Evolutionary conservation across 2,329 filamentous ascomycete genomes (phyloP).

Genomic region (Nannizziopsis barbatae): DNA sequence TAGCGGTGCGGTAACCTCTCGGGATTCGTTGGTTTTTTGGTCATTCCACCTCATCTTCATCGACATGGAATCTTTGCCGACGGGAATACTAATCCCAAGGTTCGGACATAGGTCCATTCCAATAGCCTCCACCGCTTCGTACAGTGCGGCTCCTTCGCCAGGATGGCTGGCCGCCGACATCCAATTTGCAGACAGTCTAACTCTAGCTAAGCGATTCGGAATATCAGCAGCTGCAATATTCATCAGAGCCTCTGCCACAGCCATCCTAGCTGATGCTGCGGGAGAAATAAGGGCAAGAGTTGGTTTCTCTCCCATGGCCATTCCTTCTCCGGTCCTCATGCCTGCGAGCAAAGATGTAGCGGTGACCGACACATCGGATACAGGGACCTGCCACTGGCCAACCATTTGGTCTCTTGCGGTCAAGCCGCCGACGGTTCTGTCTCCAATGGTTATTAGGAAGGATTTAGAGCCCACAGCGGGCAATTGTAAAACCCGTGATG

Average conservation of each 20-base stretch:
- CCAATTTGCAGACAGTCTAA: constrained; percentile 94
- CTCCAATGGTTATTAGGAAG: constrained; percentile 93
- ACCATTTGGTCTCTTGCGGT: constrained; percentile 90
- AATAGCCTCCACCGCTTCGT: constrained; percentile 86
- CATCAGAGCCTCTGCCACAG: constrained; percentile 83
- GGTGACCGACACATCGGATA: constrained; percentile 88
- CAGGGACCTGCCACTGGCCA: constrained; percentile 88
- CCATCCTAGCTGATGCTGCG: constrained; percentile 87
- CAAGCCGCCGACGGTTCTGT: constrained; percentile 81
- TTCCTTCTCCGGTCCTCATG: constrained; percentile 77
- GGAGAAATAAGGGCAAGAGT: constrained; percentile 80
- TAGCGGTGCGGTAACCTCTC: constrained; percentile 84
- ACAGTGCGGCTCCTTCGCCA: constrained; percentile 82
- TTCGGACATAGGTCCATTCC: constrained; percentile 84
- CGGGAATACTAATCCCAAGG: constrained; percentile 85
- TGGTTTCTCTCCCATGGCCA: constrained; percentile 93
- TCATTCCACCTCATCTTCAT: constrained; percentile 98
- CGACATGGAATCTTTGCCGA: constrained; percentile 95
- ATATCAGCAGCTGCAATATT: constrained; percentile 77
- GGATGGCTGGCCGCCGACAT: constrained; percentile 94
- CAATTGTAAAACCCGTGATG: constrained; percentile 68
- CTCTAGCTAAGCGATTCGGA: constrained; percentile 60
- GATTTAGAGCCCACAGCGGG: constrained; percentile 93
- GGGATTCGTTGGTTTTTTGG: constrained; percentile 51
- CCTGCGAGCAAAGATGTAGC: constrained; percentile 65